Conservation (phyloP, 495 filamentous ascomycete genomes). For the Xylaria cubensis region DNA sequence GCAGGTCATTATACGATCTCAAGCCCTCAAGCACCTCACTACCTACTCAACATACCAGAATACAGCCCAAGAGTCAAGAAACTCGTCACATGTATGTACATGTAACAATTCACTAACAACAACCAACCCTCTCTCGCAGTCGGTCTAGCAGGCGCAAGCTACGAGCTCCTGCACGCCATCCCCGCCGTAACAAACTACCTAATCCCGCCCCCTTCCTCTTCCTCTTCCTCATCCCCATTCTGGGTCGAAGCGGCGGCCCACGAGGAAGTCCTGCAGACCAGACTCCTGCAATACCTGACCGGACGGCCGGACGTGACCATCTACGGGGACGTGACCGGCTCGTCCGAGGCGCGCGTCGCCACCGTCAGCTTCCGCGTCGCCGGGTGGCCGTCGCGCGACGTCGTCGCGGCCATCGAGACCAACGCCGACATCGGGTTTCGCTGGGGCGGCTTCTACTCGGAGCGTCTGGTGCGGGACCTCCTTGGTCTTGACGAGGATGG, state of each 20-base stretch:
- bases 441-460: constrained; percentile 73
- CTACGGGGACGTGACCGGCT: constrained; percentile 59
- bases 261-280: constrained; percentile 64
- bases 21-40: neutral
- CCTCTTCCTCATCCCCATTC: constrained; percentile 8
- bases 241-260: constrained; percentile 63
- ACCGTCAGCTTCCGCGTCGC: constrained; percentile 70
- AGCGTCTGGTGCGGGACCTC: constrained; percentile 65
- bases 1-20: too few relatives aligned
- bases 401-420: constrained; percentile 68
- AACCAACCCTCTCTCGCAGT: neutral
- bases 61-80: too few relatives aligned
- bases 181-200: constrained; percentile 65
- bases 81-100: neutral
- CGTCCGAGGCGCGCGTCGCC: constrained; percentile 59
- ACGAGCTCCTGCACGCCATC: constrained; percentile 69
- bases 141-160: constrained; percentile 67
- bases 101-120: neutral
- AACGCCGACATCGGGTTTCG: constrained; percentile 60
- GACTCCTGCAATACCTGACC: constrained; percentile 63
- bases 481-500: constrained; percentile 64
- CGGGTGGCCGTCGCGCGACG: constrained; percentile 59
- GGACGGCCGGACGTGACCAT: constrained; percentile 57
- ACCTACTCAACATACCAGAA: neutral
- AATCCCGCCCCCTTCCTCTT: constrained; percentile 11